A percentile compares a stretch with the other conserved stretches of the same genome.
These are phyloP conservation scores for Aquilaria agallochum DNA, from an alignment of 441 rosid genomes.

Conservation along the genomic window DNA sequence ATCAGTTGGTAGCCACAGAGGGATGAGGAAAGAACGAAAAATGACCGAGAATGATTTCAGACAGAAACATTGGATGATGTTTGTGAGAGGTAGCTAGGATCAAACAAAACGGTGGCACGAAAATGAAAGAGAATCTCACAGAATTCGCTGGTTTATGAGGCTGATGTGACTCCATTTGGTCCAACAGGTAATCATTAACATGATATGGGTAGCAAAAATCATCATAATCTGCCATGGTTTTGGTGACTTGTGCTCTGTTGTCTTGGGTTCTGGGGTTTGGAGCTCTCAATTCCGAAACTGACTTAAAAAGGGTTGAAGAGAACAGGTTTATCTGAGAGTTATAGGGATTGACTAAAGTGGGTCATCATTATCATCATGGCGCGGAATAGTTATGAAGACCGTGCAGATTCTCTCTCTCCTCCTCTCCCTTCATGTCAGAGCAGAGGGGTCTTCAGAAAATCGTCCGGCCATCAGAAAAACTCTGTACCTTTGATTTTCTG, in stretches of 20 bases:
- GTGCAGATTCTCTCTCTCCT: constrained; percentile 38
- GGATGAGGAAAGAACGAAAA: not conserved
- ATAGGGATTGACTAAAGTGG: constrained; percentile 40
- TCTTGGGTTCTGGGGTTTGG: not conserved
- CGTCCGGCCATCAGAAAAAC: constrained; percentile 32
- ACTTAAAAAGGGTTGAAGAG: constrained; percentile 13
- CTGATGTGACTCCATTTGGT: constrained; percentile 19
- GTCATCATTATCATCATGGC: constrained; percentile 14
- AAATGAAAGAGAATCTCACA: constrained; percentile 20
- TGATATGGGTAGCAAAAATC: constrained; percentile 27
- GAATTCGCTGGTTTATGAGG: constrained; percentile 17
- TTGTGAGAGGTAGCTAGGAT: not conserved
- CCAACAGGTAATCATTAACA: constrained; percentile 18
- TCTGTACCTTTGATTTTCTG: constrained; percentile 41
- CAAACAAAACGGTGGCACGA: constrained; percentile 16
- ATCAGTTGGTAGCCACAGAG: too few species aligned
- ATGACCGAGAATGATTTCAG: not conserved
- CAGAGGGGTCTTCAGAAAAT: constrained; percentile 33
- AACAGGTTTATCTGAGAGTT: constrained; percentile 29
- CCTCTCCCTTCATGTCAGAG: constrained; percentile 36
- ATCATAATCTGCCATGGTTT: constrained; percentile 28
- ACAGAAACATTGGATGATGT: constrained; percentile 11
- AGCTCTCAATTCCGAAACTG: constrained; percentile 18
- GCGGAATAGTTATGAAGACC: constrained; percentile 13
- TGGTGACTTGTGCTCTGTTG: not conserved